phyloP scores from a whole-genome alignment of 306 rosid species.

The Lagenaria siceraria region DNA sequence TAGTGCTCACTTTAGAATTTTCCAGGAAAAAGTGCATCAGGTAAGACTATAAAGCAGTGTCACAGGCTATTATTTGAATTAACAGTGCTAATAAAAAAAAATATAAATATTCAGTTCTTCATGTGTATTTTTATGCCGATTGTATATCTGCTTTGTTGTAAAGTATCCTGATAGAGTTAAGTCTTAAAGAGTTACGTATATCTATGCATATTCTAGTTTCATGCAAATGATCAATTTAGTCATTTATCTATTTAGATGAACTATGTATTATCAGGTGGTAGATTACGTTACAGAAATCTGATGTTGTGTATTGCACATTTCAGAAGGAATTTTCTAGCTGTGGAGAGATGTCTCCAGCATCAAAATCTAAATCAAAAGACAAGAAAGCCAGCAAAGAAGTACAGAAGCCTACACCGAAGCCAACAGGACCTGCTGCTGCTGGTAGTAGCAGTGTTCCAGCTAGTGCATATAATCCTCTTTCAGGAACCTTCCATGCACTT shows the following conservation, averaged over 20 bases:
- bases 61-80: not conserved
- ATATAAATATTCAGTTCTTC: not conserved
- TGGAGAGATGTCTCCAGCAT: constrained; percentile 78
- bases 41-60: not conserved
- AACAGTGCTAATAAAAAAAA: not conserved
- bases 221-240: not conserved
- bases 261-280: not conserved
- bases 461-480: constrained; percentile 81
- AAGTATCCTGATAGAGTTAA: not conserved
- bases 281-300: constrained; percentile 1
- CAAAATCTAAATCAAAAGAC: constrained; percentile 80
- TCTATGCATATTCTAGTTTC: not conserved
- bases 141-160: not conserved
- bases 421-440: constrained; percentile 50
- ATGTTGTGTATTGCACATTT: not conserved
- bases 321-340: constrained; percentile 6
- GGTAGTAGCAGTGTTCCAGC: constrained; percentile 49
- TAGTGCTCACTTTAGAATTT: not conserved
- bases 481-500: constrained; percentile 78
- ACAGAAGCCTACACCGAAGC: constrained; percentile 51
- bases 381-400: constrained; percentile 67
- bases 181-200: not conserved
- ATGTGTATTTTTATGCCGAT: not conserved
- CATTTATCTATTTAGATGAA: not conserved
- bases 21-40: not conserved